Percentiles rank a stretch among this genome's conserved stretches.
These are phyloP conservation scores for Chrysosporium keratinophilum DNA, from an alignment of 2,329 filamentous ascomycete genomes.

Conservation along the genomic window DNA sequence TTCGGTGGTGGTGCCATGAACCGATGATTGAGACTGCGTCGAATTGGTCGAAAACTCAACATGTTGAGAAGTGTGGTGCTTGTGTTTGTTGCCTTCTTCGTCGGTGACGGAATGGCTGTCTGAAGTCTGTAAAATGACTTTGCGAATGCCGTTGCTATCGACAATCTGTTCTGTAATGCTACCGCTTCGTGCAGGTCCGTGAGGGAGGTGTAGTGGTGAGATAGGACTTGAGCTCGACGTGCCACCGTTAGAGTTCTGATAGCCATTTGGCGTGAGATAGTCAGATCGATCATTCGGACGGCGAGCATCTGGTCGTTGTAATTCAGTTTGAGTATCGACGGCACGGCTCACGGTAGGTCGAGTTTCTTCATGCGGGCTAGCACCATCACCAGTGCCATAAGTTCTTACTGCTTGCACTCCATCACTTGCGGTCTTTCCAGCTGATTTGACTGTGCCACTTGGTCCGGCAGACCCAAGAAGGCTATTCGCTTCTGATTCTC, in stretches of 20 bases:
- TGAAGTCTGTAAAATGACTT: conserved; percentile 61
- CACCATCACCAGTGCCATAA: conserved; percentile 38
- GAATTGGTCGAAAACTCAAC: neutral
- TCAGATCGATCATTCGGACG: neutral
- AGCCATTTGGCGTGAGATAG: conserved; percentile 20
- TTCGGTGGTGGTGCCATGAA: neutral
- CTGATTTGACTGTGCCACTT: conserved; percentile 44
- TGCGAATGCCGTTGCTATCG: conserved; percentile 62
- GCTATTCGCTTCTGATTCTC: conserved; percentile 26
- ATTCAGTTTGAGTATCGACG: neutral
- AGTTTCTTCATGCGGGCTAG: conserved; percentile 13
- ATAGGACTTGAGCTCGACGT: neutral
- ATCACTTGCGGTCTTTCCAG: conserved; percentile 52
- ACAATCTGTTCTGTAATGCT: conserved; percentile 72
- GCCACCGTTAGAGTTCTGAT: neutral
- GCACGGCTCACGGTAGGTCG: neutral
- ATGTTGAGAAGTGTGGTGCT: neutral
- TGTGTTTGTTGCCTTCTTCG: neutral
- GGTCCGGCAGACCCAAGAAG: conserved; percentile 42
- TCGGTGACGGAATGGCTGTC: conserved; percentile 8
- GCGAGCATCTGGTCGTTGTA: neutral
- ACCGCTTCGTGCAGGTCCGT: conserved; percentile 54
- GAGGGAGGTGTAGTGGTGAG: conserved; percentile 30
- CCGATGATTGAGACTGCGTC: neutral
- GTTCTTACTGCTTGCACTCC: conserved; percentile 52